Base-by-base conservation (phyloP, 176 grass and related monocot species). In the Rhynchospora breviuscula region DNA sequence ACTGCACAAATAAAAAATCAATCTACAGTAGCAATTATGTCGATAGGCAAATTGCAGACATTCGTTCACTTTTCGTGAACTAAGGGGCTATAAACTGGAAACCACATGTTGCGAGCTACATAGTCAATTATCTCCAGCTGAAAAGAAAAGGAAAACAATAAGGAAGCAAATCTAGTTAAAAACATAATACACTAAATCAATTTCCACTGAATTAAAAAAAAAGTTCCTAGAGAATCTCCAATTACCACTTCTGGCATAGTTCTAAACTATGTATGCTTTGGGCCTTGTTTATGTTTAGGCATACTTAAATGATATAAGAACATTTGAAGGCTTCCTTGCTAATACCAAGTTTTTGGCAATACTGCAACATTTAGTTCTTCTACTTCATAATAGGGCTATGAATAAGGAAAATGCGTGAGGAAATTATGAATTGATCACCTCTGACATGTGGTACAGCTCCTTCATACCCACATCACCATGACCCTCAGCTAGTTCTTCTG, bases 21-120 rank as follows among this genome's bases (percentile, higher is more conserved):
- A 56, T 80, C 43, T 44, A 57, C 43, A 80, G 62, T 52, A 67
- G 62, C 21, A 82, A 82, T 48, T 49, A 82, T 82, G 59, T 63
- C 63, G 26, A 51, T 46, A 82, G 49, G 45, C 46, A 54, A 29
- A 45, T 46, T 59, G 40, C 77, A 66, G 18, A 82, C 51, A 8
- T 3, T 49, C 62, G 14, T 79, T 91, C 72, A 98, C 80, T 98
- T 92, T 67, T 98, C 89, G 48, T 93, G 94, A 70, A 98, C 91
- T 59, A 98, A 90, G 1, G 92, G 95, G 71, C 95, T 90, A 60
- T 98, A 98, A 84, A 95, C 51, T 17, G 95, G 95, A 74, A 89
- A 98, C 95, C 95, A 98, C 95, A 98, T 98, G 40, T 98, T 94
- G 57, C 89, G 86, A 87, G 89, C 90, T 10, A 95, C 92, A 5